Base-by-base conservation (phyloP, 768 basidiomycete genomes). In the Omphalotus guepiniiformis region DNA sequence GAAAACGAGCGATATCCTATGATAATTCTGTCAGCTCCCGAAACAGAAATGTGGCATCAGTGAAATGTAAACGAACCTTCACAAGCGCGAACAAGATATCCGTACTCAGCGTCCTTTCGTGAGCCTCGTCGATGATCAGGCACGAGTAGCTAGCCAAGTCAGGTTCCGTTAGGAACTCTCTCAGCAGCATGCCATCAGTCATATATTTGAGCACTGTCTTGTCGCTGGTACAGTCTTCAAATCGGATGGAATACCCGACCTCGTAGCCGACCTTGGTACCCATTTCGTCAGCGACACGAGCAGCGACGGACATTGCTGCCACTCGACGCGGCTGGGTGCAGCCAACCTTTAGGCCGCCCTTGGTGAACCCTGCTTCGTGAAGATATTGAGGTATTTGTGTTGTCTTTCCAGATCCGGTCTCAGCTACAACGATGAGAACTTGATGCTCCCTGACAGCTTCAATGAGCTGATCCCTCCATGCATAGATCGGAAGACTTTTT, bases 181-280 rank as follows among this genome's bases (percentile, higher is more conserved):
- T 80, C 37, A 98, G 70, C 22, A 99, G 75, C 96, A 99, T 98
- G 27, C 96, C 96, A 60, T 99, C 96, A 36, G 96, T 99, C 96
- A 99, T 96, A 68, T 99, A 99, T 68, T 99, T 98, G 60, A 99
- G 74, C 36, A 94, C 87, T 3, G 96, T 99, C 73, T 96, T 97
- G 74, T 98, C 93, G 71, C 92, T 96, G 16, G 96, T 99, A 65
- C 93, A 96, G 66, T 99, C 96, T 68, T 99, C 96, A 69, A 99
- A 99, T 26, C 96, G 91, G 57, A 99, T 99, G 27, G 94, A 95
- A 66, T 99, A 99, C n/a, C 96, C 96, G 41, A 99, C 96, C 69
- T 98, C 95, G 57, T 94, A 90, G 8, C 96, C 96, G 32, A 99
- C 85, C 65, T 97, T 88, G 3, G 85, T 88, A 6, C 94, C 96